A percentile compares a stretch with the other conserved stretches of the same genome.
phyloP scores from a whole-genome alignment of 352 stramenopile genomes.

The Globisporangium spinosum region DNA sequence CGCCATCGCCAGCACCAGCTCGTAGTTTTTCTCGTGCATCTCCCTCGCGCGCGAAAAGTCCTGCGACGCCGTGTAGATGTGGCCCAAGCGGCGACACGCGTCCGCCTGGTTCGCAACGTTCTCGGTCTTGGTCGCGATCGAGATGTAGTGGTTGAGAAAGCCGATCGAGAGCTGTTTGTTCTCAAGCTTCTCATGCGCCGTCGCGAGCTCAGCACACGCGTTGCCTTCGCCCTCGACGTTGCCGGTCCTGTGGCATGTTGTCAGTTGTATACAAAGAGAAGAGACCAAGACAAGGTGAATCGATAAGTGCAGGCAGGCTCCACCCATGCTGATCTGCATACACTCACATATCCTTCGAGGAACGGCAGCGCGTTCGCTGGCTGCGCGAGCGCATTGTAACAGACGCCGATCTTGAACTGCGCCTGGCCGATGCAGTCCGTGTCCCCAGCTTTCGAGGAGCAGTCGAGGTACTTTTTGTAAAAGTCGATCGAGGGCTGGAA shows the following conservation, averaged over 20 bases:
- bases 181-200: slow-evolving; percentile 75
- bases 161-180: slow-evolving; percentile 84
- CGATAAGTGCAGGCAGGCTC: not conserved
- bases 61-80: slow-evolving; percentile 78
- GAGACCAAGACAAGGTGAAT: not conserved
- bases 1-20: slow-evolving; percentile 59
- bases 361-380: slow-evolving; percentile 72
- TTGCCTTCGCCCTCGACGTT: slow-evolving; percentile 76
- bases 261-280: slow-evolving; percentile 26
- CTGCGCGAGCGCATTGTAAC: slow-evolving; percentile 65
- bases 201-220: slow-evolving; percentile 85
- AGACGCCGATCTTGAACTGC: slow-evolving; percentile 75
- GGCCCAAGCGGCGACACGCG: slow-evolving; percentile 79
- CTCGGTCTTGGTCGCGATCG: slow-evolving; percentile 73
- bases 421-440: slow-evolving; percentile 47
- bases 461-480: slow-evolving; percentile 76
- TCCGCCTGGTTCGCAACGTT: slow-evolving; percentile 86
- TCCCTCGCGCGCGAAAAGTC: slow-evolving; percentile 80
- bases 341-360: slow-evolving; percentile 72
- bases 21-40: slow-evolving; percentile 90
- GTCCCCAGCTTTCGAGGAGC: slow-evolving; percentile 59
- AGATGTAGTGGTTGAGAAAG: slow-evolving; percentile 85
- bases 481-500: slow-evolving; percentile 58
- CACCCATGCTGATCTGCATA: not conserved
- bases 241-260: slow-evolving; percentile 46